These are phyloP conservation scores for Chrysosporium queenslandicum DNA, from an alignment of 2,329 filamentous ascomycete species.

Conservation along the genomic window DNA sequence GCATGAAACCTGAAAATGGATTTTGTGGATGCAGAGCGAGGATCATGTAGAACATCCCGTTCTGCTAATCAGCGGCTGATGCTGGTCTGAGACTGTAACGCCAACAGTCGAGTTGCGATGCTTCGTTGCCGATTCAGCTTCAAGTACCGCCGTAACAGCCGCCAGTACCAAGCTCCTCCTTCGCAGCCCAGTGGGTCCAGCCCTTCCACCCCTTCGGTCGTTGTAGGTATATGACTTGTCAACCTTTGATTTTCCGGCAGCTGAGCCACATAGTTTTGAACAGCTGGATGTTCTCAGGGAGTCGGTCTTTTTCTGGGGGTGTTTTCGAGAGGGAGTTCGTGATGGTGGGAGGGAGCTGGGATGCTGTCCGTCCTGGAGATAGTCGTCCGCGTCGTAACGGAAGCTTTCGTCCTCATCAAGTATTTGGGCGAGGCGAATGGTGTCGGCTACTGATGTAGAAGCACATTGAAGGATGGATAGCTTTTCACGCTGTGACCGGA, in stretches of 20 bases:
- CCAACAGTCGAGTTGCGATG: not conserved
- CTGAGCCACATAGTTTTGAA: not conserved
- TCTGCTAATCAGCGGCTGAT: not conserved
- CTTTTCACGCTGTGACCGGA: conserved; percentile 32
- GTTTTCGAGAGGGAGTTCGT: conserved; percentile 9
- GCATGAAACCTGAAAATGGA: too few species aligned
- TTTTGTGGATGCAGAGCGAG: too few species aligned
- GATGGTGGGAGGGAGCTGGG: conserved; percentile 17
- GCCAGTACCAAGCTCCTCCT: conserved; percentile 18
- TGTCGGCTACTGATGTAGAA: conserved; percentile 27
- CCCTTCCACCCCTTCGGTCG: not conserved
- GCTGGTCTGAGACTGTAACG: not conserved
- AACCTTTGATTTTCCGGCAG: conserved; percentile 11
- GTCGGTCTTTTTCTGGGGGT: conserved; percentile 3
- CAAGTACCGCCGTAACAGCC: conserved; percentile 17
- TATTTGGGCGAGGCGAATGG: conserved; percentile 29
- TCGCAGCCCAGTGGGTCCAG: conserved; percentile 13
- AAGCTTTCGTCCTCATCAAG: conserved; percentile 21
- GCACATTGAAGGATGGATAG: conserved; percentile 35
- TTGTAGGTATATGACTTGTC: conserved; percentile 13
- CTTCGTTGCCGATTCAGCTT: conserved; percentile 12
- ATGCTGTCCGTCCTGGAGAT: conserved; percentile 15
- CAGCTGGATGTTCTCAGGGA: not conserved
- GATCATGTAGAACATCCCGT: too few species aligned
- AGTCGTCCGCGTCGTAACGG: conserved; percentile 6